These are phyloP conservation scores for Tricholoma hemisulphureum DNA, from an alignment of 768 basidiomycete genomes.

Conservation along the genomic window DNA sequence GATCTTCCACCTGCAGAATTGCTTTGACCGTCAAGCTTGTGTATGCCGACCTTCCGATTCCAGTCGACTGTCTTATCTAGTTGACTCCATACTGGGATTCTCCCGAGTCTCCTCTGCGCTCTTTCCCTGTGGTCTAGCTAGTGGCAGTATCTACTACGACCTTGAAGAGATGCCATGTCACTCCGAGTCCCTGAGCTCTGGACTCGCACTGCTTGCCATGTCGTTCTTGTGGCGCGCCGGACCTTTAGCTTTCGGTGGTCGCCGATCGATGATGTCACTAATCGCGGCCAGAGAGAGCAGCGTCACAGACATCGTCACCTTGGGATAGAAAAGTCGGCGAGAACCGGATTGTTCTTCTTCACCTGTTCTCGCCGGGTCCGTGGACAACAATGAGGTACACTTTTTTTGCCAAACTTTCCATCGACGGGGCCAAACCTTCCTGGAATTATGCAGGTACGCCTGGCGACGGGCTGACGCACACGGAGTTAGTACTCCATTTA, in stretches of 20 bases:
- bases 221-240: background rate
- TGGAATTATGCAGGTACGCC: background rate
- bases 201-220: background rate
- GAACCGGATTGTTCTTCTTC: background rate
- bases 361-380: too few species aligned
- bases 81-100: too few species aligned
- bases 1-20: constrained; percentile 2
- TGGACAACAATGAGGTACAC: background rate
- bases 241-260: too few species aligned
- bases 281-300: background rate
- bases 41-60: background rate
- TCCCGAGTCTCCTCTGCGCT: background rate
- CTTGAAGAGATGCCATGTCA: background rate
- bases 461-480: background rate
- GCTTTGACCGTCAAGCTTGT: constrained; percentile 4
- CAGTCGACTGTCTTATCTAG: background rate
- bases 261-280: background rate
- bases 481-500: background rate
- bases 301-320: too few species aligned
- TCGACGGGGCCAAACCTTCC: constrained; percentile 2
- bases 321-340: background rate
- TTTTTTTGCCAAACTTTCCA: background rate
- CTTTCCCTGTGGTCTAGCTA: background rate
- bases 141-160: background rate
- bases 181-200: background rate